These are phyloP conservation scores for Neurospora sp. DNA, from an alignment of 495 filamentous ascomycete genomes.

Conservation along the genomic window DNA sequence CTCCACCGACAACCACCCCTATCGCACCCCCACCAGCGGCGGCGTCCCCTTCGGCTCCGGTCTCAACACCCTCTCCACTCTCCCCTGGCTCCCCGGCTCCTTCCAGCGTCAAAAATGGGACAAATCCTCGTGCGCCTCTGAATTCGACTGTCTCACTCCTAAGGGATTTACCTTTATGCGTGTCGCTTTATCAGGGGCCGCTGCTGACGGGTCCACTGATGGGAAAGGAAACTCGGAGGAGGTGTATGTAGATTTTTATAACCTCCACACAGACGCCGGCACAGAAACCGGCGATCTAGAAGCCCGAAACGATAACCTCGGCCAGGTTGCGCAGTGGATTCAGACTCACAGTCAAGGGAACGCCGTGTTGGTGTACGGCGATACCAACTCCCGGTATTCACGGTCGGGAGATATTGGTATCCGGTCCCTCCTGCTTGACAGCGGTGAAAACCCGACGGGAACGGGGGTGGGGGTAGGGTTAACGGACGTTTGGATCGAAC, in stretches of 20 bases:
- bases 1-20: constrained; percentile 41
- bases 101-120: constrained; percentile 49
- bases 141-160: constrained; percentile 49
- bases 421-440: constrained; percentile 29
- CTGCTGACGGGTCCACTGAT: neutral
- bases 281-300: constrained; percentile 34
- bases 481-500: constrained; percentile 43
- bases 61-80: constrained; percentile 49
- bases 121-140: constrained; percentile 42
- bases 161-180: constrained; percentile 58
- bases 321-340: constrained; percentile 47
- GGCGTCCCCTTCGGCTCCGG: constrained; percentile 50
- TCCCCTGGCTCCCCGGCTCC: constrained; percentile 33
- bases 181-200: constrained; percentile 6
- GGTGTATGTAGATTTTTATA: constrained; percentile 48
- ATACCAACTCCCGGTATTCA: constrained; percentile 50
- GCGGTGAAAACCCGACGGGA: constrained; percentile 20
- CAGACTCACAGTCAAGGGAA: constrained; percentile 41
- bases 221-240: constrained; percentile 4
- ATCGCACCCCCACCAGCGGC: constrained; percentile 50
- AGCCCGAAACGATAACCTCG: constrained; percentile 44
- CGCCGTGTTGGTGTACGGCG: constrained; percentile 49
- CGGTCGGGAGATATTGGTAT: constrained; percentile 39
- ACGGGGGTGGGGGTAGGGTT: constrained; percentile 16
- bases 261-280: constrained; percentile 53